Base-by-base conservation (phyloP, 345 rosid genomes). In the Bretschneidera sinensis region DNA sequence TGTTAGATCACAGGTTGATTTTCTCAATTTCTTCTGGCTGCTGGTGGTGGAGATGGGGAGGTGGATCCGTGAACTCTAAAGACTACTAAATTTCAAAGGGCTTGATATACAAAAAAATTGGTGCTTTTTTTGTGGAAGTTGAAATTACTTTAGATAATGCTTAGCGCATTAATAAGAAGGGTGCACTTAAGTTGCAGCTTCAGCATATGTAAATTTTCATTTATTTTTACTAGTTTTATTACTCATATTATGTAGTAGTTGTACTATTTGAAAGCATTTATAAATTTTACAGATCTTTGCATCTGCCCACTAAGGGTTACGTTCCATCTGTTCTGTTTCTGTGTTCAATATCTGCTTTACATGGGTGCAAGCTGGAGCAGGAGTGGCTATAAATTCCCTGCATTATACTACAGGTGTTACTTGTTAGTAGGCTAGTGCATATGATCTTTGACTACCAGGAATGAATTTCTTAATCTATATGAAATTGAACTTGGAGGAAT, bases 11-110 rank as follows among this genome's bases (percentile, higher is more conserved):
- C 13, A 18, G 48, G 17, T 1, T 28, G 35, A 21, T n/a, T 24
- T 19, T 48, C 47, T 33, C 24, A 10, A 15, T 14, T n/a, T n/a
- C n/a, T n/a, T n/a, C n/a, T n/a, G n/a, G n/a, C n/a, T n/a, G n/a
- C 13, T 11, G 23, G 55, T 28, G 25, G 33, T 43, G 33, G 31
- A 14, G 33, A 22, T 25, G 24, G 45, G 58, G 24, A 51, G 49
- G 55, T n/a, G n/a, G 67, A 57, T 21, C 64, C 53, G 47, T 34
- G 64, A 61, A 62, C 71, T 61, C 68, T 1, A n/a, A n/a, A n/a
- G 2, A 17, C 45, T 48, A 21, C 21, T 34, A 47, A 24, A 43
- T 1, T 17, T 6, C 24, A 54, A 6, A 43, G n/a, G 9, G 20
- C 24, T 2, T 39, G 1, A 23, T 54, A 51, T 45, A 48, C 33